Base-by-base conservation (phyloP, 371 early-diverging fungal genomes). In the Apophysomyces trapeziformis region DNA sequence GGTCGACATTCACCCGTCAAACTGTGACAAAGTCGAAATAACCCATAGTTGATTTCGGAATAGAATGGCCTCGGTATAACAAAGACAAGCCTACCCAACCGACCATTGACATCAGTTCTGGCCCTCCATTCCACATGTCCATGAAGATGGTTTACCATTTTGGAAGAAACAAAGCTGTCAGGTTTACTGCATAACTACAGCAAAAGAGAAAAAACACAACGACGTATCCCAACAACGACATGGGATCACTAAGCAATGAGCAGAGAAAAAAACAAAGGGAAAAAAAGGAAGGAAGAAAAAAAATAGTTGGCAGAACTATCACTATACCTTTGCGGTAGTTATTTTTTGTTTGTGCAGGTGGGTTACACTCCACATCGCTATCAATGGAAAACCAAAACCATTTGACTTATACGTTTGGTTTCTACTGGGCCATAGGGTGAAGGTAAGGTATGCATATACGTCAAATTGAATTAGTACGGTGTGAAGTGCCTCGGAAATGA, bases 1-100 rank as follows among this genome's bases (percentile, higher is more conserved):
- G 76, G 54, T 70, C 62, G 58, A 67, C 76, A 76, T 47, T 72
- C 70, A 32, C 70, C 70, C n/a, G 73, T 69, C 45, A 57, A 43
- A 68, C 72, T 65, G 44, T 41, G 43, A 38, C 32, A 45, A 32
- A 26, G 45, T 50, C 54, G 16, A 50, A 70, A 74, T 21, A 74
- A 36, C 0, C 71, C 74, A 57, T 69, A 72, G 35, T 57, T 66
- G 35, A 69, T 72, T 64, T 72, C 69, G 43, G 71, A 70, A 63
- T 71, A 74, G 50, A 63, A 62, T 38, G 71, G 74, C 37, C 61
- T 63, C 45, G 67, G 74, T 11, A 65, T 62, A 21, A 65, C 58
- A 63, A 60, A 63, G 37, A 61, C 68, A 32, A 70, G 59, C 68
- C 66, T 67, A 59, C 35, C 47, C 16, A n/a, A 32, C 39, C 39